Percentiles rank a stretch among this genome's conserved stretches.
Conservation (phyloP, 208 protist genomes). For the Zelonia costaricensis region DNA sequence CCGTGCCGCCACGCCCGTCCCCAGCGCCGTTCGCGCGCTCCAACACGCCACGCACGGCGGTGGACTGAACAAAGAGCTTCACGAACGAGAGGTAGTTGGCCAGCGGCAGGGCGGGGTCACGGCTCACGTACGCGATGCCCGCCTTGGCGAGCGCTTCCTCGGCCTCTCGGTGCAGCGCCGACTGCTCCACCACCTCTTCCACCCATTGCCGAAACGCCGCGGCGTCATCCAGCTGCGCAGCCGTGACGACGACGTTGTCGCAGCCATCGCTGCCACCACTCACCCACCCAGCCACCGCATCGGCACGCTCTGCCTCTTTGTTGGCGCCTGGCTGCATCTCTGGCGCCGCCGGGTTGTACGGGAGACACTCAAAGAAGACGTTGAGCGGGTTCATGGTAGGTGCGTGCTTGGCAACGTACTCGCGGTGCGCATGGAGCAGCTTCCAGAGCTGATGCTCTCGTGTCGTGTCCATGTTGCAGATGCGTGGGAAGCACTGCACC, state of each 20-base stretch:
- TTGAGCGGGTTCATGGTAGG: conserved; percentile 68
- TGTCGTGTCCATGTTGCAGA: conserved; percentile 69
- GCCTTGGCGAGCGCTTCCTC: conserved; percentile 42
- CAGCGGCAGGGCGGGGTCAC: conserved; percentile 70
- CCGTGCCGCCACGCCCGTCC: conserved; percentile 17
- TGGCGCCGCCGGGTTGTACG: conserved; percentile 37
- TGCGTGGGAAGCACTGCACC: conserved; percentile 65
- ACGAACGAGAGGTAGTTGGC: conserved; percentile 79
- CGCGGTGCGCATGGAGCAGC: conserved; percentile 47
- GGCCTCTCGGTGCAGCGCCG: conserved; percentile 59
- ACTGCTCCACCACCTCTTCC: conserved; percentile 82
- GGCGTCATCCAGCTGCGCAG: conserved; percentile 35
- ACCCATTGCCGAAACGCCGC: conserved; percentile 62
- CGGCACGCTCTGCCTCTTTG: background rate
- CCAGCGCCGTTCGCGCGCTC: conserved; percentile 14
- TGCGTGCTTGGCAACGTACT: conserved; percentile 64
- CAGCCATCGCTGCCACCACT: conserved; percentile 45
- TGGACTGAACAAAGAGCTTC: conserved; percentile 53
- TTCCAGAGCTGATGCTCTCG: conserved; percentile 66
- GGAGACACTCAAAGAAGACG: conserved; percentile 74
- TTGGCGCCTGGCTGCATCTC: background rate
- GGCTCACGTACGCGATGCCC: conserved; percentile 71
- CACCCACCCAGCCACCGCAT: conserved; percentile 52
- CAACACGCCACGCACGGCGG: conserved; percentile 53
- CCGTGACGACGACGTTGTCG: conserved; percentile 65